A percentile compares a stretch with the other conserved stretches of the same genome.
Evolutionary conservation across 371 early-diverging fungal species (phyloP).

Genomic region (Polyrhizophydium stewartii): DNA sequence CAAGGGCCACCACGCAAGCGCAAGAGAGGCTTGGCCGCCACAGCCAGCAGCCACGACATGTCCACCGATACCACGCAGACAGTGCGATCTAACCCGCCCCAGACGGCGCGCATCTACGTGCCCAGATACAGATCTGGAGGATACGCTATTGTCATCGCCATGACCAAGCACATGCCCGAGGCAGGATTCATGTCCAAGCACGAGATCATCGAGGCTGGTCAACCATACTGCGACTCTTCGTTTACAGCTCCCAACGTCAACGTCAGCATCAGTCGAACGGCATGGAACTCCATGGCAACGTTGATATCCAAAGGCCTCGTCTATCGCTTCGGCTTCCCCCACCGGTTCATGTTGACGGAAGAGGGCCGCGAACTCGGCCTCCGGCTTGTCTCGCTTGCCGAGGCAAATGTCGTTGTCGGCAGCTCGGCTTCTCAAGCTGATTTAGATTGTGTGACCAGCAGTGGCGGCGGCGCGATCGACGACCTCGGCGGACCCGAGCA

Average conservation of each 20-base stretch:
- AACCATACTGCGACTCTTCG: conserved; percentile 61
- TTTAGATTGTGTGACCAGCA: neutral
- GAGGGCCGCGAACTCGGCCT: conserved; percentile 63
- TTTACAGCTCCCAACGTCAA: conserved; percentile 51
- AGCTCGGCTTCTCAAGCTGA: neutral
- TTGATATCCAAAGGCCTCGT: conserved; percentile 64
- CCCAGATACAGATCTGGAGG: conserved; percentile 78
- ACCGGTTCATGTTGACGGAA: conserved; percentile 67
- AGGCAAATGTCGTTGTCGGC: neutral
- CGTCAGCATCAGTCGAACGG: conserved; percentile 49
- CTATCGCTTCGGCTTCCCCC: conserved; percentile 55
- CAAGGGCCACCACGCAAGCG: too few relatives aligned
- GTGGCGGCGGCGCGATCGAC: neutral
- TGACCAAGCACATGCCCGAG: conserved; percentile 44
- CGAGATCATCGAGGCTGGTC: conserved; percentile 58
- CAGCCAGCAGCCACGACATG: too few relatives aligned
- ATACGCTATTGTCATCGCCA: conserved; percentile 80
- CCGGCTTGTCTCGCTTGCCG: conserved; percentile 32
- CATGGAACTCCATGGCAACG: conserved; percentile 75
- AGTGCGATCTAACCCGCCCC: neutral
- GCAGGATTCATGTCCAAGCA: conserved; percentile 41
- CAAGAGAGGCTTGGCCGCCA: too few relatives aligned
- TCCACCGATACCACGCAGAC: too few relatives aligned
- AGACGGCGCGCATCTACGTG: conserved; percentile 51
- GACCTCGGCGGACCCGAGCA: too few relatives aligned